These are phyloP conservation scores for Cystofilobasidium ferigula DNA, from an alignment of 768 basidiomycete species.

Conservation along the genomic window DNA sequence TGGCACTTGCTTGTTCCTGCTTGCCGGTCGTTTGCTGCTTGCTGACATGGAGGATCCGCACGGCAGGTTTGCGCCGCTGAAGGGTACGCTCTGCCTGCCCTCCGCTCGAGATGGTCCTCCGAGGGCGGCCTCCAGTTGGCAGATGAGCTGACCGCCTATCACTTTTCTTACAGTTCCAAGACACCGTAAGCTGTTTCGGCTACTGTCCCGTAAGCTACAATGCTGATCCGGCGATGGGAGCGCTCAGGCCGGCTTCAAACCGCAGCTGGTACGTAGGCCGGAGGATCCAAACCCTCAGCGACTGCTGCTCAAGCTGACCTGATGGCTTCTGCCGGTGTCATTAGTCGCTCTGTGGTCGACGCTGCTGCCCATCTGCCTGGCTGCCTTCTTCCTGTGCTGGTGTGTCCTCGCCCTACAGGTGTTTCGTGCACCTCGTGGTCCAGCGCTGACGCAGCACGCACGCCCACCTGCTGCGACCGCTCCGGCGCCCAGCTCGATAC, in stretches of 20 bases:
- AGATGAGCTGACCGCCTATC: neutral
- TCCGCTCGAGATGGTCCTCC: neutral
- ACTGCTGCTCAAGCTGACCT: too few species aligned
- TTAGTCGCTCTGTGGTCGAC: conserved; percentile 25
- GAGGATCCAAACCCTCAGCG: neutral
- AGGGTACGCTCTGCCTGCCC: conserved; percentile 8
- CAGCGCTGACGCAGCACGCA: neutral
- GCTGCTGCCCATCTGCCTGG: conserved; percentile 20
- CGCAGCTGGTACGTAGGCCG: conserved; percentile 6
- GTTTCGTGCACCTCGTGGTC: too few species aligned
- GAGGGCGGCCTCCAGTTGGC: neutral
- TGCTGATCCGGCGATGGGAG: neutral
- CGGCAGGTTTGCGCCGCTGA: conserved; percentile 25
- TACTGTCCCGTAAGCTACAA: neutral
- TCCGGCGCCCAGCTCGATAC: conserved; percentile 56
- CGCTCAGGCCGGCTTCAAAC: conserved; percentile 23
- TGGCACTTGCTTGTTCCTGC: too few species aligned
- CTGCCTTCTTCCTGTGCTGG: conserved; percentile 20
- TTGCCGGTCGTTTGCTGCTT: neutral
- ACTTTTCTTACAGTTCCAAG: conserved; percentile 11
- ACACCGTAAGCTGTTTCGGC: conserved; percentile 11
- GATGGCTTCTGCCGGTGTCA: neutral
- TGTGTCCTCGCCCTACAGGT: neutral
- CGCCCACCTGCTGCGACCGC: neutral
- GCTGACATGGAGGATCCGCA: neutral